Conservation (phyloP, 1,139 yeast species). For the Pichia sp. region DNA sequence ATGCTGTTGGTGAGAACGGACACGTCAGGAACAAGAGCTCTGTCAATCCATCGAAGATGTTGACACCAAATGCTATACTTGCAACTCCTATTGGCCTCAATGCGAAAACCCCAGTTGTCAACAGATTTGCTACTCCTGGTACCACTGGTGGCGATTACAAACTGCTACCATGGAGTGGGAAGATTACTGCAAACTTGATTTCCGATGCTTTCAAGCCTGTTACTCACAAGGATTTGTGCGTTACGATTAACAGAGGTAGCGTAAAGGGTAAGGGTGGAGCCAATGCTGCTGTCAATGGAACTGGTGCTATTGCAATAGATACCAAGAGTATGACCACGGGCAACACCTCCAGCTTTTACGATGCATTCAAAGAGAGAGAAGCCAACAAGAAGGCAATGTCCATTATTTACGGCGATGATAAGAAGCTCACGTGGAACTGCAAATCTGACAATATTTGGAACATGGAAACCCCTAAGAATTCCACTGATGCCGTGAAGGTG, state of each 20-base stretch:
- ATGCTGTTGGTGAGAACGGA: slow-evolving; percentile 1
- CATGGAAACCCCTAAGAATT: background rate
- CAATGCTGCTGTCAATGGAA: too few species aligned
- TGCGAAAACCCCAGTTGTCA: slow-evolving; percentile 26
- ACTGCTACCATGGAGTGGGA: slow-evolving; percentile 35
- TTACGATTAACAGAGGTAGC: too few species aligned
- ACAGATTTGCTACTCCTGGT: slow-evolving; percentile 15
- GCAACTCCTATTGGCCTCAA: slow-evolving; percentile 34
- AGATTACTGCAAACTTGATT: slow-evolving; percentile 39
- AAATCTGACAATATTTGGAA: slow-evolving; percentile 8
- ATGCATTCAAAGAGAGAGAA: slow-evolving; percentile 6
- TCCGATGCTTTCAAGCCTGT: slow-evolving; percentile 35
- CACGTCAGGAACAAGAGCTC: too few species aligned
- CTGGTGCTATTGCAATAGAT: too few species aligned
- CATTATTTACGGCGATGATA: background rate
- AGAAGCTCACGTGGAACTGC: slow-evolving; percentile 1
- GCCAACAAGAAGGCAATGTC: slow-evolving; percentile 4
- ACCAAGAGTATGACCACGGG: slow-evolving; percentile 4
- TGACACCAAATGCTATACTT: slow-evolving; percentile 31
- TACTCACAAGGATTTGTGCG: slow-evolving; percentile 3
- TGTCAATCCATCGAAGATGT: too few species aligned
- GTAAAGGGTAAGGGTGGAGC: too few species aligned
- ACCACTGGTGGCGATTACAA: slow-evolving; percentile 16
- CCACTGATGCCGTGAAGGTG: too few species aligned
- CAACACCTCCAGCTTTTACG: slow-evolving; percentile 3